A percentile compares a stretch with the other conserved stretches of the same genome.
phyloP scores from a whole-genome alignment of 352 stramenopile species.

The Pythium myriotylum region DNA sequence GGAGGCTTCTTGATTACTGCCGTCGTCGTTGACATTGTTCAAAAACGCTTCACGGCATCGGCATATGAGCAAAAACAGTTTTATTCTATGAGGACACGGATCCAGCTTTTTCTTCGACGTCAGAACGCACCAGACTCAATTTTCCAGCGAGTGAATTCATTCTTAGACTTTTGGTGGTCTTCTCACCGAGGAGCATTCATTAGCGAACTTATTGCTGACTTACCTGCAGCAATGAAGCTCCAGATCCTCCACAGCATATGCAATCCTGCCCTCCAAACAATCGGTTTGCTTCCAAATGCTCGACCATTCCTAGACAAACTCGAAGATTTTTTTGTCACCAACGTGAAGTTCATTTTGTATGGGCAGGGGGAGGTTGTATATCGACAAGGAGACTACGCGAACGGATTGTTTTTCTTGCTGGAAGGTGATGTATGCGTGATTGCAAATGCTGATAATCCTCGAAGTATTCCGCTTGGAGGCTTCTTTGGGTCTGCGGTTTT shows the following conservation, averaged over 20 bases:
- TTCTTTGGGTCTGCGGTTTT: constrained; percentile 37
- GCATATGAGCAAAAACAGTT: constrained; percentile 56
- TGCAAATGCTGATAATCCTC: constrained; percentile 18
- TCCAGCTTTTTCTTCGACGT: constrained; percentile 47
- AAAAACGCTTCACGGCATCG: constrained; percentile 53
- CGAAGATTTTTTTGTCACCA: constrained; percentile 40
- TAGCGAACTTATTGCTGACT: constrained; percentile 36
- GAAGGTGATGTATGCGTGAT: constrained; percentile 31
- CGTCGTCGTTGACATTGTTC: constrained; percentile 52
- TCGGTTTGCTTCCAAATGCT: constrained; percentile 30
- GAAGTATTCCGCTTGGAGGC: constrained; percentile 26
- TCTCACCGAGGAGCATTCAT: constrained; percentile 47
- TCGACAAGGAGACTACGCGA: constrained; percentile 39
- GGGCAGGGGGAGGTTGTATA: constrained; percentile 47
- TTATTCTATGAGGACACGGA: constrained; percentile 41
- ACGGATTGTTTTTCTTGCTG: constrained; percentile 38
- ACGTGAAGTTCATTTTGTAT: constrained; percentile 41
- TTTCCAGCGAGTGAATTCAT: constrained; percentile 47
- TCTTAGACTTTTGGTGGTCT: constrained; percentile 56
- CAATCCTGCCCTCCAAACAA: constrained; percentile 37
- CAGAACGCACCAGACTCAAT: constrained; percentile 44
- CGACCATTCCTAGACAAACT: constrained; percentile 31
- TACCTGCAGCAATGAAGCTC: constrained; percentile 34
- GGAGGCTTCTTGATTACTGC: constrained; percentile 54
- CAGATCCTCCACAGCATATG: constrained; percentile 45